phyloP scores from a whole-genome alignment of 2,329 filamentous ascomycete genomes.

The Penicillium fuscoglaucum region DNA sequence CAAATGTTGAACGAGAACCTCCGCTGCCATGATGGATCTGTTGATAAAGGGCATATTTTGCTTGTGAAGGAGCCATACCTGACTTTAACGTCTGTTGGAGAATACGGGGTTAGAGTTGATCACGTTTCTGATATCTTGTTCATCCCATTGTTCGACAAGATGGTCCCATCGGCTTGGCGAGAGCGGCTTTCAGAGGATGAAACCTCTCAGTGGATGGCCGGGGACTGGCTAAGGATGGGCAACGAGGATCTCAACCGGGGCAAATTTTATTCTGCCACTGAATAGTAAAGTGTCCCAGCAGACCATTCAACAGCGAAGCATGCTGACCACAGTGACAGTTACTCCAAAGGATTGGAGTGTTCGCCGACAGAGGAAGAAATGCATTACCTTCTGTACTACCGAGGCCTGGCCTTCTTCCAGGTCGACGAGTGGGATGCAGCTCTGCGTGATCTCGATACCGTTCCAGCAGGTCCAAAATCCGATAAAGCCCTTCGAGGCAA shows the following conservation, averaged over 20 bases:
- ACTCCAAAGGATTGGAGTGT: slow-evolving; percentile 39
- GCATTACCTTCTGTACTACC: slow-evolving; percentile 36
- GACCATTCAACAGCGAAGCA: not conserved
- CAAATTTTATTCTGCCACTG: not conserved
- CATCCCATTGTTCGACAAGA: slow-evolving; percentile 38
- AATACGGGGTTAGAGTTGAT: slow-evolving; percentile 53
- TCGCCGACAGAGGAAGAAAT: slow-evolving; percentile 41
- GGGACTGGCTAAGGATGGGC: not conserved
- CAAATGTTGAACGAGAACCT: not conserved
- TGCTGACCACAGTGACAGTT: slow-evolving; percentile 30
- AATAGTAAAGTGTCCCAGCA: not conserved
- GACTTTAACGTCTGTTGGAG: slow-evolving; percentile 41
- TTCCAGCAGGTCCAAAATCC: slow-evolving; percentile 7
- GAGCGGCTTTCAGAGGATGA: not conserved
- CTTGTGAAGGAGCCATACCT: slow-evolving; percentile 58
- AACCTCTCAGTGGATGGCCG: not conserved
- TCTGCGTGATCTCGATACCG: slow-evolving; percentile 31
- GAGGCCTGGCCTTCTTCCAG: slow-evolving; percentile 36
- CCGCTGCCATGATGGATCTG: not conserved
- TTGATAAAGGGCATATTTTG: slow-evolving; percentile 31
- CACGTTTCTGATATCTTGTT: slow-evolving; percentile 54
- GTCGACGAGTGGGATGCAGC: slow-evolving; percentile 35
- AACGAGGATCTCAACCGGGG: not conserved
- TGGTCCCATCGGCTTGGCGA: slow-evolving; percentile 44
- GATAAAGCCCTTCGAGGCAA: slow-evolving; percentile 50